phyloP scores from a whole-genome alignment of 176 grass and related monocot genomes.

The Ampelocalamus luodianensis region DNA sequence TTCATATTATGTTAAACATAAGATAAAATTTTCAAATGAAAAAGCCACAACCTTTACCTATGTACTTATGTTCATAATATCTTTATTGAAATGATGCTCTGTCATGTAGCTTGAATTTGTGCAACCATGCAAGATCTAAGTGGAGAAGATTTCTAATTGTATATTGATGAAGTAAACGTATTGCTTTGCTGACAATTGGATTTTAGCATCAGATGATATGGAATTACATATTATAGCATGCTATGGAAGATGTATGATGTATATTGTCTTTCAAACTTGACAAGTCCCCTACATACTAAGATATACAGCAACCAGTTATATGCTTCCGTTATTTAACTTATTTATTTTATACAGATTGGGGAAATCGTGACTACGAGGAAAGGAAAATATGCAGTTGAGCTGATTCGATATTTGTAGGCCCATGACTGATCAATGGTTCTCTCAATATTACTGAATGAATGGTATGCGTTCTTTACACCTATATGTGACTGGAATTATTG shows the following conservation, averaged over 20 bases:
- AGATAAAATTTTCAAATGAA: background rate
- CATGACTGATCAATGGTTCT: background rate
- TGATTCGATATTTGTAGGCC: constrained; percentile 78
- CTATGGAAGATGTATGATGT: constrained; percentile 25
- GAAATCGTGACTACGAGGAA: constrained; percentile 78
- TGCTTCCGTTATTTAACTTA: constrained; percentile 22
- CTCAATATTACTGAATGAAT: constrained; percentile 18
- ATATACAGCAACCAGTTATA: background rate
- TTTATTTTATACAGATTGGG: constrained; percentile 67
- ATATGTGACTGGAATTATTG: constrained; percentile 13
- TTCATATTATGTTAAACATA: constrained; percentile 25
- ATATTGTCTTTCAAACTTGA: constrained; percentile 18
- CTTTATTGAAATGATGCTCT: background rate
- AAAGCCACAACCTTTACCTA: background rate
- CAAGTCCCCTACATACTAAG: background rate
- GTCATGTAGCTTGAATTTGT: background rate
- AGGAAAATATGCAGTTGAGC: constrained; percentile 87
- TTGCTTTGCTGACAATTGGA: constrained; percentile 18
- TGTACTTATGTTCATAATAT: constrained; percentile 9
- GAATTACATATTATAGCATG: constrained; percentile 16
- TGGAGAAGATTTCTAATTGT: background rate
- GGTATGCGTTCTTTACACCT: constrained; percentile 36
- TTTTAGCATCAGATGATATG: constrained; percentile 32
- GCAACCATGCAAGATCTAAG: background rate
- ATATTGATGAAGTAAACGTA: background rate